phyloP scores from a whole-genome alignment of 2,329 filamentous ascomycete species.

The Huntiella bhutanensis region DNA sequence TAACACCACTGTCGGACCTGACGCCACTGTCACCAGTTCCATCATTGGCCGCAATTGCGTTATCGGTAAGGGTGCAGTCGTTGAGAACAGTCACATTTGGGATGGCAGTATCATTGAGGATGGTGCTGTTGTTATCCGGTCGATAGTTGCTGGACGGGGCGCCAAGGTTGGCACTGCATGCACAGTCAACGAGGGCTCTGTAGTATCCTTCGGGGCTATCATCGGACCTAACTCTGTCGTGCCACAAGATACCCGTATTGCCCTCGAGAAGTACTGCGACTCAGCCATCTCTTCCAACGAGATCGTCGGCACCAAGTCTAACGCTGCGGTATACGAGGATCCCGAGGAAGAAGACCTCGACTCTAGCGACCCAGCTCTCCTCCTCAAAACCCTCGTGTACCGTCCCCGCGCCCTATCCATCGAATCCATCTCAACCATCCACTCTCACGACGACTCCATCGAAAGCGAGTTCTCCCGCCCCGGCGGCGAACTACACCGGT shows the following conservation, averaged over 20 bases:
- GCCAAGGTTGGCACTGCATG: conserved; percentile 53
- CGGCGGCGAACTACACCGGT: conserved; percentile 27
- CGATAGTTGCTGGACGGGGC: conserved; percentile 53
- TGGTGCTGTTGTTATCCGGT: conserved; percentile 46
- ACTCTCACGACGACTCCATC: conserved; percentile 33
- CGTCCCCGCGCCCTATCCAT: conserved; percentile 32
- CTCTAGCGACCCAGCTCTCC: conserved; percentile 28
- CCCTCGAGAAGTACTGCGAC: conserved; percentile 19
- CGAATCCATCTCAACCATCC: conserved; percentile 36
- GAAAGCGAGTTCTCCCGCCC: conserved; percentile 31
- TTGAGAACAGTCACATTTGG: conserved; percentile 75
- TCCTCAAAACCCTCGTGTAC: conserved; percentile 38
- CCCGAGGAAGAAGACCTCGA: conserved; percentile 31
- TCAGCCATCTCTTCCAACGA: conserved; percentile 13
- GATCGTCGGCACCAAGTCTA: conserved; percentile 30
- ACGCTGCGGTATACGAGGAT: conserved; percentile 29
- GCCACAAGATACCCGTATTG: conserved; percentile 18
- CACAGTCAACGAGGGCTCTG: conserved; percentile 48
- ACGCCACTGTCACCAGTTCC: conserved; percentile 51
- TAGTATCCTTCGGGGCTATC: conserved; percentile 62
- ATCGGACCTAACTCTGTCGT: conserved; percentile 43
- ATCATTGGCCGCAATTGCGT: conserved; percentile 69
- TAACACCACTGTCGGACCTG: conserved; percentile 55
- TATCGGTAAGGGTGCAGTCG: conserved; percentile 66
- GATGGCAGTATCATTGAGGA: conserved; percentile 65